A percentile compares a stretch with the other conserved stretches of the same genome.
These are phyloP conservation scores for Diplodia mutila DNA, from an alignment of 2,329 filamentous ascomycete genomes.

Conservation along the genomic window DNA sequence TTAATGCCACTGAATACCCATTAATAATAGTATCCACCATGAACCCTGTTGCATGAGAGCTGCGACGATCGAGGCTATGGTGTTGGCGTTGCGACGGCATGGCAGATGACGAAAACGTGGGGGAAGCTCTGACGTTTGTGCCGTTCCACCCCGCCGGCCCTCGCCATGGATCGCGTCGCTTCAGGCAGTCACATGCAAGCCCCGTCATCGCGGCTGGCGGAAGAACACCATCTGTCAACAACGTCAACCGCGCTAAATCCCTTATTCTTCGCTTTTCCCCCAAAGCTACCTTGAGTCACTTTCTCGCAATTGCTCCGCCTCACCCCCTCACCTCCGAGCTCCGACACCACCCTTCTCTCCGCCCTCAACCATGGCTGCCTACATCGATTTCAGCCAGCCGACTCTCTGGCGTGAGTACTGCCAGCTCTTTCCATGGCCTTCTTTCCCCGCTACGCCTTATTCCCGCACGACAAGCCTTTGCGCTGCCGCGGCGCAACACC, in stretches of 20 bases:
- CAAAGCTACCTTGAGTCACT: neutral
- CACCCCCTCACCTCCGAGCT: neutral
- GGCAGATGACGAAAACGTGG: slow-evolving; percentile 16
- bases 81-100: neutral
- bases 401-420: slow-evolving; percentile 51
- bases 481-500: neutral
- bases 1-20: slow-evolving; percentile 5
- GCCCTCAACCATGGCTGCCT: slow-evolving; percentile 29
- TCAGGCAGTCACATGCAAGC: slow-evolving; percentile 23
- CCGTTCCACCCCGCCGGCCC: neutral
- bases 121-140: slow-evolving; percentile 17
- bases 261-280: slow-evolving; percentile 37
- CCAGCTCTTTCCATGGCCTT: neutral
- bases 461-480: neutral
- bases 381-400: slow-evolving; percentile 51
- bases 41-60: neutral
- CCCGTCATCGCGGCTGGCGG: slow-evolving; percentile 3
- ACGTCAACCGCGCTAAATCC: slow-evolving; percentile 31
- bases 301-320: neutral
- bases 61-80: neutral
- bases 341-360: neutral
- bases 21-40: neutral
- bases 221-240: slow-evolving; percentile 29
- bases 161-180: neutral
- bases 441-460: neutral